Percentiles rank a stretch among this genome's conserved stretches.
Conservation (phyloP, 208 protist genomes). For the Crithidia expoeki region DNA sequence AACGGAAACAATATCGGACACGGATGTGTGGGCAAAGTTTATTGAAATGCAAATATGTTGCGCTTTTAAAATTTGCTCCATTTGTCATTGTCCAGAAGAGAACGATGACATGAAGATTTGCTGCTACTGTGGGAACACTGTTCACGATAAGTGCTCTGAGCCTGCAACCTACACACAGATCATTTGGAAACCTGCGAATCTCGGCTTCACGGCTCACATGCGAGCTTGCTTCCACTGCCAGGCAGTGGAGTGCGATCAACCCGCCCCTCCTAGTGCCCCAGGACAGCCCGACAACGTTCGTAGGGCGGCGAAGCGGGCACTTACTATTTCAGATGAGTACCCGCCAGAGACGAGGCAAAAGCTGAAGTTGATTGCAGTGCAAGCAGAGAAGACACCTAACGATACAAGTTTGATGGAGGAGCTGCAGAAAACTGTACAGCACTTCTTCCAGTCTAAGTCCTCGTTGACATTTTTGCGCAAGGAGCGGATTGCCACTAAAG, state of each 20-base stretch:
- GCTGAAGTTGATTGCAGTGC: conserved; percentile 14
- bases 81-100: conserved; percentile 64
- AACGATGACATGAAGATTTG: conserved; percentile 79
- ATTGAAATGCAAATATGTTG: conserved; percentile 62
- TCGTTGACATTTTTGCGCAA: conserved; percentile 56
- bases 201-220: conserved; percentile 42
- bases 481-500: conserved; percentile 49
- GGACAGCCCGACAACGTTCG: conserved; percentile 48
- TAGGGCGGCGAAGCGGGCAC: conserved; percentile 40
- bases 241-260: conserved; percentile 26
- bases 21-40: conserved; percentile 67
- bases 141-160: conserved; percentile 65
- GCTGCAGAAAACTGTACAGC: conserved; percentile 38
- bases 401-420: conserved; percentile 33
- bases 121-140: conserved; percentile 73
- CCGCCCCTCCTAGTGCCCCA: neutral
- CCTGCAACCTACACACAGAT: conserved; percentile 50
- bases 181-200: conserved; percentile 71
- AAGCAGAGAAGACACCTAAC: conserved; percentile 17
- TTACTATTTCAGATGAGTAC: conserved; percentile 61
- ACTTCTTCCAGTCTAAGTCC: conserved; percentile 58
- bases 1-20: conserved; percentile 42
- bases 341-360: conserved; percentile 26
- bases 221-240: conserved; percentile 69
- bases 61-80: conserved; percentile 71